phyloP scores from a whole-genome alignment of 2,329 filamentous ascomycete genomes.

The Colletotrichum falcatum region DNA sequence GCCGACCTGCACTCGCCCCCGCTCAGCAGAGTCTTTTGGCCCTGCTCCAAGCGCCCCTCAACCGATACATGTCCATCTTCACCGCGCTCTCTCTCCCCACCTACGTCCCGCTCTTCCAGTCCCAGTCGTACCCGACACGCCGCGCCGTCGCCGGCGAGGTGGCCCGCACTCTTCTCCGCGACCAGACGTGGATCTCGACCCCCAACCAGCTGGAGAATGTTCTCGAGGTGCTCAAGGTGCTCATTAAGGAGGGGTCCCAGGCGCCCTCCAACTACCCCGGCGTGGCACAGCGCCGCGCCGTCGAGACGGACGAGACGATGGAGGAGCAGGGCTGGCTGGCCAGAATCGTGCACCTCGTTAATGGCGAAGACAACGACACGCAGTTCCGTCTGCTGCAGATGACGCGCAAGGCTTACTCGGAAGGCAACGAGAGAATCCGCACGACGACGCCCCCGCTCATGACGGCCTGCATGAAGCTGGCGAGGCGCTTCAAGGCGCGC shows the following conservation, averaged over 20 bases:
- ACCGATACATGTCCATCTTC: constrained; percentile 92
- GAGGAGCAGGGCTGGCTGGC: constrained; percentile 99
- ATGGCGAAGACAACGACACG: constrained; percentile 87
- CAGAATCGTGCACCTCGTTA: constrained; percentile 88
- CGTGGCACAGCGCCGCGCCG: constrained; percentile 77
- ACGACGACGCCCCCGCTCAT: constrained; percentile 95
- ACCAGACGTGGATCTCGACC: constrained; percentile 83
- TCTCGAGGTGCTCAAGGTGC: constrained; percentile 86
- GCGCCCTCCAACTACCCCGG: constrained; percentile 86
- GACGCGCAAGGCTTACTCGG: constrained; percentile 85
- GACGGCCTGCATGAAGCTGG: constrained; percentile 89
- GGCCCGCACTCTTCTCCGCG: constrained; percentile 82
- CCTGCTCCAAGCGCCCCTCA: constrained; percentile 89
- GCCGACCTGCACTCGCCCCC: constrained; percentile 90
- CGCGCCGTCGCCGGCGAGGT: constrained; percentile 92
- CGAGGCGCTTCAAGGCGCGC: constrained; percentile 86
- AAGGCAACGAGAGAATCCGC: constrained; percentile 94
- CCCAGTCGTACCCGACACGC: constrained; percentile 92
- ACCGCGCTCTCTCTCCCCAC: constrained; percentile 94
- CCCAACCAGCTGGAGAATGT: constrained; percentile 87
- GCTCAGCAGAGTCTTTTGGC: constrained; percentile 91
- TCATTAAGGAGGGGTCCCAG: constrained; percentile 94
- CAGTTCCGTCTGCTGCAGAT: constrained; percentile 95
- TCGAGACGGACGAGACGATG: constrained; percentile 95
- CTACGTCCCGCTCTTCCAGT: constrained; percentile 89